These are phyloP conservation scores for Penicillium oxalicum DNA, from an alignment of 2,329 filamentous ascomycete genomes.

Conservation along the genomic window DNA sequence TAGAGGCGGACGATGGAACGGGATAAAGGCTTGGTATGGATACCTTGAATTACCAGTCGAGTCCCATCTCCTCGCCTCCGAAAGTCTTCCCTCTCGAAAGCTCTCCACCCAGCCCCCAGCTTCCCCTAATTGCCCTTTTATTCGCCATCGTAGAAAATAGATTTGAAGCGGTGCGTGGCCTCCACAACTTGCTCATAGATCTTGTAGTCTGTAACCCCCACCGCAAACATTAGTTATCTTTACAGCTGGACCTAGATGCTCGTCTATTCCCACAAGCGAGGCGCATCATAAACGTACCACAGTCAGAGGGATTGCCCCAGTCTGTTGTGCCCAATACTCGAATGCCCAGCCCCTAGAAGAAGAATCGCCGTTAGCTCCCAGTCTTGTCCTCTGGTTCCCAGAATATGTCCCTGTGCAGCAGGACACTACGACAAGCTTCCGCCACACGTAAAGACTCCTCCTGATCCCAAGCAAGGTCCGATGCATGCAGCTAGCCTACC, in stretches of 20 bases:
- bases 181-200: constrained; percentile 76
- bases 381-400: too few species aligned
- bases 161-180: constrained; percentile 71
- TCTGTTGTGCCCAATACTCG: constrained; percentile 39
- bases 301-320: constrained; percentile 38
- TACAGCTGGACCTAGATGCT: not conserved
- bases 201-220: constrained; percentile 57
- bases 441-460: too few species aligned
- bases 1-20: not conserved
- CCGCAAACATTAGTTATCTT: not conserved
- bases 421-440: too few species aligned
- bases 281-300: constrained; percentile 25
- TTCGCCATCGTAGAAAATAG: constrained; percentile 65
- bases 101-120: too few species aligned
- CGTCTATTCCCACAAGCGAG: not conserved
- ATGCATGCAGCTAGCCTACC: constrained; percentile 19
- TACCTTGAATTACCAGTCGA: too few species aligned
- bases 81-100: too few species aligned
- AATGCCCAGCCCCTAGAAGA: constrained; percentile 33
- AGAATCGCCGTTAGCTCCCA: constrained; percentile 6
- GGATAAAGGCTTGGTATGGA: not conserved
- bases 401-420: too few species aligned
- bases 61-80: too few species aligned
- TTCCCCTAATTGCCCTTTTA: constrained; percentile 1
- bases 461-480: too few species aligned